Conservation (phyloP, 352 stramenopile genomes). For the Phytopythium kandeliae region DNA sequence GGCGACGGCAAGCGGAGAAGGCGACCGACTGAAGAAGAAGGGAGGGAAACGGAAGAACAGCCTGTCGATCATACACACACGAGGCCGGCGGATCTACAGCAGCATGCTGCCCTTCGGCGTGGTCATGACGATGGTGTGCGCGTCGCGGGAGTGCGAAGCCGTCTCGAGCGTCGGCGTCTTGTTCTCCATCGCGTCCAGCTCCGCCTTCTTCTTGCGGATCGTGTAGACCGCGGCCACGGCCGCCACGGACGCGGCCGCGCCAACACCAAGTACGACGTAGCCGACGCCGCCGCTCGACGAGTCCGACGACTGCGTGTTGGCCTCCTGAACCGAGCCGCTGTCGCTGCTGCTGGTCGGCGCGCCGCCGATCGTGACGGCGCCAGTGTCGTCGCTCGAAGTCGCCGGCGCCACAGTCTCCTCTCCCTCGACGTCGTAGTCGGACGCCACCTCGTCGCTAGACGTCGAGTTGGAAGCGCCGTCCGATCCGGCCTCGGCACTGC, state of each 20-base stretch:
- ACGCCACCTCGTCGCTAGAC: conserved; percentile 3
- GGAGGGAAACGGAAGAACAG: not conserved
- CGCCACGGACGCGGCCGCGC: conserved; percentile 19
- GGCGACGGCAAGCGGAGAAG: no score
- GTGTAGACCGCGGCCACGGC: conserved; percentile 35
- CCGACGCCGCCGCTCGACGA: not conserved
- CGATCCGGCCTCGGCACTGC: conserved; percentile 1
- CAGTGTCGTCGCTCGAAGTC: conserved; percentile 6
- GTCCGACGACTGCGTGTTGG: conserved; percentile 19
- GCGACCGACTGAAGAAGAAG: not conserved
- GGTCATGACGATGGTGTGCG: conserved; percentile 37
- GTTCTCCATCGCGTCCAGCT: conserved; percentile 50
- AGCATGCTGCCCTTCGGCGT: conserved; percentile 37
- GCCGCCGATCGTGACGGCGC: conserved; percentile 9
- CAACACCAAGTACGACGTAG: conserved; percentile 16
- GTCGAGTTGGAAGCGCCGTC: conserved; percentile 2
- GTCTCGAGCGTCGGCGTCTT: conserved; percentile 34
- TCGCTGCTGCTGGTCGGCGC: conserved; percentile 8
- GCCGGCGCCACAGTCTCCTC: not conserved
- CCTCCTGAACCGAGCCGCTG: conserved; percentile 16
- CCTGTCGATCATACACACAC: conserved; percentile 4
- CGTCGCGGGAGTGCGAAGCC: conserved; percentile 11
- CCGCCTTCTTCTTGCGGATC: conserved; percentile 50
- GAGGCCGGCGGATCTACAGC: conserved; percentile 16
- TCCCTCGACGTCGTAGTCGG: conserved; percentile 7